phyloP scores from a whole-genome alignment of 2,329 filamentous ascomycete species.

The Aspergillus luchuensis region DNA sequence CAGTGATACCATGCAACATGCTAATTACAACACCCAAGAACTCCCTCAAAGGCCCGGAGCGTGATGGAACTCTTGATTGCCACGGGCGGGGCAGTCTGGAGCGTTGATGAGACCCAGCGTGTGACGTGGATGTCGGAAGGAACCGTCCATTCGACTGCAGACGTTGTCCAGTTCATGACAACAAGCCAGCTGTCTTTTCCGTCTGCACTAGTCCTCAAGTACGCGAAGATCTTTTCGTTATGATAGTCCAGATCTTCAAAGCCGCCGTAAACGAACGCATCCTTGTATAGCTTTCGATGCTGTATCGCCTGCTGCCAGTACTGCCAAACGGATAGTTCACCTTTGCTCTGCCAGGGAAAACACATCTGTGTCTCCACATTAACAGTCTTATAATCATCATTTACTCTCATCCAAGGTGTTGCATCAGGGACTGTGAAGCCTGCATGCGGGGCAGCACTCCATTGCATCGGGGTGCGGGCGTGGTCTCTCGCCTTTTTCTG shows the following conservation, averaged over 20 bases:
- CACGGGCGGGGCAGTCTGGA: no score
- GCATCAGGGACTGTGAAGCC: slow-evolving; percentile 61
- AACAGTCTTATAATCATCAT: slow-evolving; percentile 58
- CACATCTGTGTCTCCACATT: slow-evolving; percentile 42
- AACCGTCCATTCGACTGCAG: no score
- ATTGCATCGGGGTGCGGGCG: slow-evolving; percentile 70
- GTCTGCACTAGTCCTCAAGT: no score
- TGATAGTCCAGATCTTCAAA: neutral
- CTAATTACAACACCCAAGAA: no score
- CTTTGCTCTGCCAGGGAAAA: slow-evolving; percentile 47
- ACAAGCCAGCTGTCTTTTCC: no score
- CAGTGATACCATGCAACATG: no score
- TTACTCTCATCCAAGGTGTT: slow-evolving; percentile 65
- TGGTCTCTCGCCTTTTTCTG: slow-evolving; percentile 67
- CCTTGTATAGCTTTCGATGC: slow-evolving; percentile 60
- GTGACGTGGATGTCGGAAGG: no score
- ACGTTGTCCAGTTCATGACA: no score
- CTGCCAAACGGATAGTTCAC: slow-evolving; percentile 52
- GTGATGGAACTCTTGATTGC: no score
- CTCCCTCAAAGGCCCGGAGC: no score
- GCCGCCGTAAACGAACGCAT: slow-evolving; percentile 51
- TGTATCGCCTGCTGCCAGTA: slow-evolving; percentile 62
- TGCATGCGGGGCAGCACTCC: slow-evolving; percentile 60
- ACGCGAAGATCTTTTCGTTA: slow-evolving; percentile 51
- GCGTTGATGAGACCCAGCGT: no score